phyloP scores from a whole-genome alignment of 108 stramenopile genomes.

The Cyclotella choctawhatcheeana region DNA sequence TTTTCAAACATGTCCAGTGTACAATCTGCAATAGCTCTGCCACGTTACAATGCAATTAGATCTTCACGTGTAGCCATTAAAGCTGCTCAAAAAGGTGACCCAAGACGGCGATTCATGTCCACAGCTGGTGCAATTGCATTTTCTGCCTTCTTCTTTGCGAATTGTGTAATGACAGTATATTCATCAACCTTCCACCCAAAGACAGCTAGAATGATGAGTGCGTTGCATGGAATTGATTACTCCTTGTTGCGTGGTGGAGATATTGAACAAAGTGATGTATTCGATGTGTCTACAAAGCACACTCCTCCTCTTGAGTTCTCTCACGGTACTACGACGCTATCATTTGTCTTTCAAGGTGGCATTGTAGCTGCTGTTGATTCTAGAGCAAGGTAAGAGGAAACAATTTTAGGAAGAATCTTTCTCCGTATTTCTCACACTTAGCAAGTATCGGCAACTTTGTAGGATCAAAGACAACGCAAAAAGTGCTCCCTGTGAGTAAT shows the following conservation, averaged over 20 bases:
- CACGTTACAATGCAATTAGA: background rate
- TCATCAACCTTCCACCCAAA: too few relatives aligned
- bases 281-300: constrained; percentile 24
- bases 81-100: constrained; percentile 13
- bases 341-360: constrained; percentile 86
- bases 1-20: constrained; percentile 30
- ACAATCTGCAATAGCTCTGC: constrained; percentile 4
- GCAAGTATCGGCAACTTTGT: constrained; percentile 92
- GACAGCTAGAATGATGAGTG: background rate
- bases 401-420: too few relatives aligned
- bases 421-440: too few relatives aligned
- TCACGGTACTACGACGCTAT: constrained; percentile 89
- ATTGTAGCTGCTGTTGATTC: constrained; percentile 89
- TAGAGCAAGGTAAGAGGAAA: constrained; percentile 57
- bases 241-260: constrained; percentile 37
- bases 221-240: background rate
- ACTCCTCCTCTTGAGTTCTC: constrained; percentile 82
- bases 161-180: constrained; percentile 2
- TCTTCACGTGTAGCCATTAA: background rate
- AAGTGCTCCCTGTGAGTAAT: constrained; percentile 83
- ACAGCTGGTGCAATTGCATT: constrained; percentile 23
- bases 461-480: constrained; percentile 84
- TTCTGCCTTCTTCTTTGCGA: constrained; percentile 15
- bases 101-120: constrained; percentile 18
- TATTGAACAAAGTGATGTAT: constrained; percentile 18